These are phyloP conservation scores for Paraphoma chrysanthemicola DNA, from an alignment of 2,329 filamentous ascomycete species.

Conservation along the genomic window DNA sequence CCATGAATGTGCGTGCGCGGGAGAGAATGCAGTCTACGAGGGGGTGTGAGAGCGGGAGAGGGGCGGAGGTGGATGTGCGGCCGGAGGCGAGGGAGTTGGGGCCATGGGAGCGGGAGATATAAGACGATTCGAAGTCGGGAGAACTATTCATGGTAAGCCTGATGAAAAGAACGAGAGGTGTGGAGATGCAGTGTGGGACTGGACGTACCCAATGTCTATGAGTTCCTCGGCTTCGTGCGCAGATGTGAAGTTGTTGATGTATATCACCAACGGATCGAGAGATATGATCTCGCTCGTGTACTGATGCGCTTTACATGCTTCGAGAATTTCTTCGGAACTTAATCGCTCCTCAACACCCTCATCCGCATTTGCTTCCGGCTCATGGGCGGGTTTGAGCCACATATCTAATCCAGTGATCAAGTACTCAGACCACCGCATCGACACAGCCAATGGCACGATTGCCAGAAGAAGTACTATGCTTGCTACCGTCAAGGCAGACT, in stretches of 20 bases:
- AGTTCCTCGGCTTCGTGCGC: conserved; percentile 26
- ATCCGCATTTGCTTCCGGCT: neutral
- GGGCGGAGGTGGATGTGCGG: conserved; percentile 33
- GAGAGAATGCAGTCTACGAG: conserved; percentile 30
- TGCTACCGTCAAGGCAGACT: neutral
- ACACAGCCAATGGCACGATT: conserved; percentile 12
- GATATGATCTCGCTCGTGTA: conserved; percentile 38
- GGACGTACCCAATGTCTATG: conserved; percentile 23
- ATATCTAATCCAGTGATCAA: conserved; percentile 4
- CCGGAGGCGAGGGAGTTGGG: conserved; percentile 20
- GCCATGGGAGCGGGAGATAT: conserved; percentile 26
- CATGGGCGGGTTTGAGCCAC: conserved; percentile 6
- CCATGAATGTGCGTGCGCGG: conserved; percentile 34
- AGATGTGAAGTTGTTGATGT: conserved; percentile 39
- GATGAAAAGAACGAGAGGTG: neutral
- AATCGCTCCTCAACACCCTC: neutral
- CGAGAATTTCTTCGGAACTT: conserved; percentile 5
- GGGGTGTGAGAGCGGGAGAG: conserved; percentile 21
- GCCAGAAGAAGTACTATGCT: neutral
- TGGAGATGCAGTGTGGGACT: neutral
- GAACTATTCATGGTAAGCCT: conserved; percentile 6
- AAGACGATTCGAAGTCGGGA: conserved; percentile 26
- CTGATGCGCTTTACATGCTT: conserved; percentile 24
- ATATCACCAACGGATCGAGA: conserved; percentile 31
- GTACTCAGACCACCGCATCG: conserved; percentile 7